Base-by-base conservation (phyloP, 495 filamentous ascomycete genomes). In the Evansstolkia leycettana region DNA sequence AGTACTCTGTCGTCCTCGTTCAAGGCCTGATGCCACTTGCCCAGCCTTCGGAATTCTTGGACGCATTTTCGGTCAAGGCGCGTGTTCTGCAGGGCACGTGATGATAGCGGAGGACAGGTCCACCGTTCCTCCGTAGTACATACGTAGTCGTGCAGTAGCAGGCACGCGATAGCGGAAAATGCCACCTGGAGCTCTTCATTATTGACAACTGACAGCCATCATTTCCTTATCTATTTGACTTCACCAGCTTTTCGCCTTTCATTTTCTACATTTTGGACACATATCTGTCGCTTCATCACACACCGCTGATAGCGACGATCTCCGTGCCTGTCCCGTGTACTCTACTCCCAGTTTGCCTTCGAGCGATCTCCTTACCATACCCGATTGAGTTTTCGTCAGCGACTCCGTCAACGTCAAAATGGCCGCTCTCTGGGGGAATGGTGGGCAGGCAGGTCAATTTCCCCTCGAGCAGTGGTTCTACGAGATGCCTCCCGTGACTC, bases 391-490 rank as follows among this genome's bases (percentile, higher is more conserved):
- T n/a, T n/a, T n/a, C n/a, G n/a, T n/a, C n/a, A n/a, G n/a, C n/a
- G n/a, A n/a, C n/a, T n/a, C n/a, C n/a, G n/a, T n/a, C n/a, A n/a
- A n/a, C n/a, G n/a, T n/a, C 20, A 23, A 23, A 14, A 67, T 67
- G 64, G 64, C 61, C 29, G 64, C 57, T 13, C 44, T 64, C 29
- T 67, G 58, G 56, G 63, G 58, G 36, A 67, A 67, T 49, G 63
- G 58, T 27, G 60, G 80, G 64, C 54, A 67, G 32, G 58, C 67
- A 31, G 75, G 71, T 39, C 78, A 81, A 40, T 83, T 90, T 47
- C 89, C 86, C 16, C 71, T 95, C 6, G 88, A 94, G 59, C 81
- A 87, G 51, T 95, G 90, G 89, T 94, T 94, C 62, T 94, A 80
- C 60, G 89, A 96, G 59, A 94, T 95, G 80, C 90, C 92, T 1